Base-by-base conservation (phyloP, 2,329 filamentous ascomycete genomes). In the Sporothrix inflata region DNA sequence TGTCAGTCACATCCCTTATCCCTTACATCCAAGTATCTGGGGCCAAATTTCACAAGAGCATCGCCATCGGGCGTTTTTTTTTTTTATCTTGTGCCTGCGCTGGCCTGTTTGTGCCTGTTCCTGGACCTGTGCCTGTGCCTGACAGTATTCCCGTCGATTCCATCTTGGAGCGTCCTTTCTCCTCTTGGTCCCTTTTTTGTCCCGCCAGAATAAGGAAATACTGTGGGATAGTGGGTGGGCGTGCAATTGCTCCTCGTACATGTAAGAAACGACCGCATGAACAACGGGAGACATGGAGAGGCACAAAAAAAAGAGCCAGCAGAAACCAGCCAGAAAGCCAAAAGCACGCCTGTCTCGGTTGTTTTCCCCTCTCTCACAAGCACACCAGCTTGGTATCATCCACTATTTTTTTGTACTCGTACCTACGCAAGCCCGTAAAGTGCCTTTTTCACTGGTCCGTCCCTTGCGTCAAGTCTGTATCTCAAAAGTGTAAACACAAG, bases 41-140 rank as follows among this genome's bases (percentile, higher is more conserved):
- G 47, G 34, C n/a, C 49, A 42, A 27, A 42, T 69, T 45, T 55
- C 38, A 42, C 11, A 45, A 42, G 34, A 27, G n/a, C 66, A 68
- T 55, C 66, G n/a, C 55, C 66, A 57, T 69, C 66, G 66, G 65
- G 45, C 45, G 21, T 63, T 55, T 69, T 69, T 27, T 53, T 19
- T 69, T 27, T 53, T 19, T 12, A 19, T 24, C n/a, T 24, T 45
- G 34, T 21, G 7, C 34, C 57, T 61, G 53, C 27, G 4, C 57
- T 6, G 30, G 19, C 21, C 57, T 12, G 7, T 42, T 45, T 4
- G 21, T 30, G 24, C 51, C 45, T 21, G 63, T 49, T n/a, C 38
- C 42, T 49, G 40, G 5, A 12, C 42, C 9, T 34, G 38, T 45
- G 24, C 27, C 38, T 65, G 60, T 65, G 21, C 60, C 60, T 65